phyloP scores from a whole-genome alignment of 2,329 filamentous ascomycete species.

The Macrophomina phaseolina region DNA sequence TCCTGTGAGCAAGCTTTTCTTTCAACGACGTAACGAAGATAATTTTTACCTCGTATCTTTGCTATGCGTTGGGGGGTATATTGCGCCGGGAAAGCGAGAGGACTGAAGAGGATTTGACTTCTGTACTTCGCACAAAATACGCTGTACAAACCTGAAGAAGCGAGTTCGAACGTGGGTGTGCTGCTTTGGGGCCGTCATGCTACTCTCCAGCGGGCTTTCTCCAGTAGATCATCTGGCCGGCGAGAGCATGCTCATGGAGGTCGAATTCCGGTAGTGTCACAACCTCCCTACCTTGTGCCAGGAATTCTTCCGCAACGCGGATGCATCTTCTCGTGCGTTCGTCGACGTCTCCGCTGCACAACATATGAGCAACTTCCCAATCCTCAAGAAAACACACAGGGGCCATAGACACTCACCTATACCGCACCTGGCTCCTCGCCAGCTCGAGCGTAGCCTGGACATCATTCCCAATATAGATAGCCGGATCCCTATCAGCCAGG shows the following conservation, averaged over 20 bases:
- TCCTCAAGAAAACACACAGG: too few relatives aligned
- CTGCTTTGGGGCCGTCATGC: neutral
- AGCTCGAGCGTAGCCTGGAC: conserved; percentile 35
- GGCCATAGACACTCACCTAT: conserved; percentile 1
- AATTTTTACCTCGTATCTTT: neutral
- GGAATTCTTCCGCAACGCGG: conserved; percentile 36
- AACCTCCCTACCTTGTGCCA: conserved; percentile 30
- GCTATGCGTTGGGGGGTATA: conserved; percentile 8
- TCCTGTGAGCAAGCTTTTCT: neutral
- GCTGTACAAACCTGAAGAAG: conserved; percentile 4
- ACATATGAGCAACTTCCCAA: neutral
- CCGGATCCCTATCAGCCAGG: conserved; percentile 38
- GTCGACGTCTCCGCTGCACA: conserved; percentile 3
- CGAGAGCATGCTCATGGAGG: conserved; percentile 39
- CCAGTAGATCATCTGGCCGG: conserved; percentile 42
- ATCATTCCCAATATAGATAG: conserved; percentile 45
- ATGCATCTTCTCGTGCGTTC: conserved; percentile 31
- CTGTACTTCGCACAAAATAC: neutral
- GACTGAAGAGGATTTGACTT: neutral
- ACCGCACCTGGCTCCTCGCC: conserved; percentile 17
- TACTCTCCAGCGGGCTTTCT: conserved; percentile 26
- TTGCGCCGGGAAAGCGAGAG: neutral
- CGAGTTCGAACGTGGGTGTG: neutral
- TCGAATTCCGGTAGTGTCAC: conserved; percentile 37
- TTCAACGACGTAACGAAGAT: neutral